These are phyloP conservation scores for Mycena latifolia DNA, from an alignment of 768 basidiomycete species.

Conservation along the genomic window DNA sequence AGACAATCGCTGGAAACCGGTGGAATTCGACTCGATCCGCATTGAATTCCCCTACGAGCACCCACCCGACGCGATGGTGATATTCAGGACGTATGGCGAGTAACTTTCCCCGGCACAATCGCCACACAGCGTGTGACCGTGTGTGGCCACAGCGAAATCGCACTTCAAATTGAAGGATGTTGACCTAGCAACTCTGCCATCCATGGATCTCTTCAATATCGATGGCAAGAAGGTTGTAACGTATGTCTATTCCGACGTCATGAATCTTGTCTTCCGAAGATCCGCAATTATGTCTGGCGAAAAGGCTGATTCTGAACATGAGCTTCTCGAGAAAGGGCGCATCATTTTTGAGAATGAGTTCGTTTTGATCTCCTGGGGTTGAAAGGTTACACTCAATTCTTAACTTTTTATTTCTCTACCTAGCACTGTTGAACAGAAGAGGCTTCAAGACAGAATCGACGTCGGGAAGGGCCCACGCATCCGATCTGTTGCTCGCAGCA, in stretches of 20 bases:
- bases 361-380: not conserved
- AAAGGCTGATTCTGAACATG: not conserved
- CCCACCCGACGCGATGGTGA: not conserved
- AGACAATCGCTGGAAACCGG: not conserved
- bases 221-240: not conserved
- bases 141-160: slow-evolving; percentile 3
- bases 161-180: not conserved
- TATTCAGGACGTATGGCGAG: not conserved
- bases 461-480: not conserved
- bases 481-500: not conserved
- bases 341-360: not conserved
- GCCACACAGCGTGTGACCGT: not conserved
- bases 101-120: not conserved
- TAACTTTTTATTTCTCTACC: too few relatives aligned
- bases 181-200: not conserved
- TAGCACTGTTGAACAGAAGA: not conserved
- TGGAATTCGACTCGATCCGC: not conserved
- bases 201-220: not conserved
- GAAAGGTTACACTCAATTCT: too few relatives aligned
- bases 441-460: not conserved
- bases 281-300: not conserved
- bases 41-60: not conserved
- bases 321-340: not conserved
- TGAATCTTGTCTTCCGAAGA: not conserved
- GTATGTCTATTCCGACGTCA: not conserved